These are phyloP conservation scores for Diplosphaera chodatii DNA, from an alignment of 139 green algal genomes.

Conservation along the genomic window DNA sequence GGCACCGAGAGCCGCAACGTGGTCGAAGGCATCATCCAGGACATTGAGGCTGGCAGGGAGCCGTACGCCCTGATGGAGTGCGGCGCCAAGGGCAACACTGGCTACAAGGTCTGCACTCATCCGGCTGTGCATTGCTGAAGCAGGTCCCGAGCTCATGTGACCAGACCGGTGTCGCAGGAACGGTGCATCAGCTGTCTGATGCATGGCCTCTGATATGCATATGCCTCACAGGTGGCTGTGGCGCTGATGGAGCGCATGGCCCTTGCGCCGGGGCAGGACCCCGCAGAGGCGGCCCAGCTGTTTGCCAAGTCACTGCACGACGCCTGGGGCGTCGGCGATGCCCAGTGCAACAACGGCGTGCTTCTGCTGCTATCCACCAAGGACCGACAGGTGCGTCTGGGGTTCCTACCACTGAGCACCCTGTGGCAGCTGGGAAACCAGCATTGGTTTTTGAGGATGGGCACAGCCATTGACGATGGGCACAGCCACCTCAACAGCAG, in stretches of 20 bases:
- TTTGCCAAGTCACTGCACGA: constrained; percentile 51
- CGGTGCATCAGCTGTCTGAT: too few relatives aligned
- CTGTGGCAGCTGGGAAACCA: too few relatives aligned
- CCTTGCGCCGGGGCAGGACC: background rate
- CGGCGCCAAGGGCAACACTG: constrained; percentile 8
- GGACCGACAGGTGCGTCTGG: constrained; percentile 39
- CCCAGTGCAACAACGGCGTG: constrained; percentile 58
- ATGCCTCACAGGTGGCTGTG: constrained; percentile 40
- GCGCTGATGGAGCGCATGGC: constrained; percentile 45
- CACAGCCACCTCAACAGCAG: too few relatives aligned
- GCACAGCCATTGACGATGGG: too few relatives aligned
- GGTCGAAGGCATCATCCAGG: constrained; percentile 41
- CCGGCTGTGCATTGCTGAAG: too few relatives aligned
- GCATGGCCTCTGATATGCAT: too few relatives aligned
- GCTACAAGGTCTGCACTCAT: constrained; percentile 19
- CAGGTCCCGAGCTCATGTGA: too few relatives aligned
- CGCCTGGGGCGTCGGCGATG: constrained; percentile 58
- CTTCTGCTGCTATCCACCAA: constrained; percentile 51
- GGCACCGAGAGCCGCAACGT: constrained; percentile 9
- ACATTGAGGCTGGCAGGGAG: constrained; percentile 28
- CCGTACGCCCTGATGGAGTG: constrained; percentile 31
- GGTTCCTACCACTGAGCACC: background rate
- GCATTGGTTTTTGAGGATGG: too few relatives aligned
- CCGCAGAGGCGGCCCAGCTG: constrained; percentile 11
- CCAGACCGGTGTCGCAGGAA: too few relatives aligned